Percentiles rank a stretch among this genome's conserved stretches.
Conservation (phyloP, 148 eudicot species). For the Gaultheria prostrata region DNA sequence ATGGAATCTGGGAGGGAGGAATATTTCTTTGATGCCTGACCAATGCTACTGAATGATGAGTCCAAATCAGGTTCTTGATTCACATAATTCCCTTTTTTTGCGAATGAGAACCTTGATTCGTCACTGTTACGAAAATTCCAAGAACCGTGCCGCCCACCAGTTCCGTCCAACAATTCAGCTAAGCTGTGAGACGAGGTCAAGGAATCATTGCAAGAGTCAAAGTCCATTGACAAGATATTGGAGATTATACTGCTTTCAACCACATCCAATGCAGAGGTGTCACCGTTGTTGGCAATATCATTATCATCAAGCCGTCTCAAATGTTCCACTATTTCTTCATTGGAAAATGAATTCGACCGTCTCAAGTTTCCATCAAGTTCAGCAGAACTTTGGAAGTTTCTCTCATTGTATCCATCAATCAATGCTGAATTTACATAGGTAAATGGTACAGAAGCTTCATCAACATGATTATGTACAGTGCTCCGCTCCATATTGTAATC, state of each 20-base stretch:
- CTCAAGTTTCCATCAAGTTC: constrained; percentile 40
- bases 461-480: constrained; percentile 27
- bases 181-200: constrained; percentile 28
- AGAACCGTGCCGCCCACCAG: constrained; percentile 30
- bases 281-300: constrained; percentile 22
- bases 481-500: constrained; percentile 17
- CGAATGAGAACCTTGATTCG: constrained; percentile 38
- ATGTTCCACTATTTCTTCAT: constrained; percentile 55
- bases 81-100: constrained; percentile 26
- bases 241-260: constrained; percentile 54
- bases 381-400: constrained; percentile 32
- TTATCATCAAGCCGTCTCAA: constrained; percentile 46
- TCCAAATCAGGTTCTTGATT: constrained; percentile 26
- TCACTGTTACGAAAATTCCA: constrained; percentile 36
- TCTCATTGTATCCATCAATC: constrained; percentile 31
- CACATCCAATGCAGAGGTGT: constrained; percentile 36
- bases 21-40: constrained; percentile 19
- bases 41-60: constrained; percentile 21
- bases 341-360: constrained; percentile 40
- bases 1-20: constrained; percentile 26
- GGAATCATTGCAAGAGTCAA: constrained; percentile 48
- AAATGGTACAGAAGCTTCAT: constrained; percentile 32
- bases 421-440: constrained; percentile 28
- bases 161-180: constrained; percentile 26
- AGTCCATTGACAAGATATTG: constrained; percentile 50